Evolutionary conservation across 441 rosid species (phyloP).

Genomic region (Adansonia rubrostipa): DNA sequence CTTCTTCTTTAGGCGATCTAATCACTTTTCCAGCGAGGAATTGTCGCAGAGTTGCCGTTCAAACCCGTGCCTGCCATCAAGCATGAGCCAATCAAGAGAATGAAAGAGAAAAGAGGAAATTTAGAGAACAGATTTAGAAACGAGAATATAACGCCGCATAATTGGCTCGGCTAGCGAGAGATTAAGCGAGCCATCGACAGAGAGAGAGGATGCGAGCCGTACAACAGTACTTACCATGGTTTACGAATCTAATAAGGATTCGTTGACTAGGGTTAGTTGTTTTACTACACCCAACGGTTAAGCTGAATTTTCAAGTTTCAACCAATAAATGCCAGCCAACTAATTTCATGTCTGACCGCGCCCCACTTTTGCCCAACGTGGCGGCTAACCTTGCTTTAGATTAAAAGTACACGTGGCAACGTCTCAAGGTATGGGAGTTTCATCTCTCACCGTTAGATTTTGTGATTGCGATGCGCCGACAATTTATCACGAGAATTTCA

Average conservation of each 20-base stretch:
- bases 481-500: constrained; percentile 46
- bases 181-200: background rate
- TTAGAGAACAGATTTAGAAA: constrained; percentile 4
- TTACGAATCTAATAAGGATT: background rate
- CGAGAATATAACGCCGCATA: constrained; percentile 19
- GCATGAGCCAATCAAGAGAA: background rate
- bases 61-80: constrained; percentile 23
- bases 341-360: constrained; percentile 19
- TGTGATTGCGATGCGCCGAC: constrained; percentile 51
- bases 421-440: background rate
- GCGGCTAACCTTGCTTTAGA: constrained; percentile 19
- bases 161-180: background rate
- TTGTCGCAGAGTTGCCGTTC: constrained; percentile 16
- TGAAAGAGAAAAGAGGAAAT: background rate
- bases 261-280: constrained; percentile 19
- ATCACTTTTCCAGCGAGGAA: constrained; percentile 20
- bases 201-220: constrained; percentile 25
- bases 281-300: constrained; percentile 15
- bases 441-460: constrained; percentile 22
- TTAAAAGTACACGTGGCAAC: constrained; percentile 2
- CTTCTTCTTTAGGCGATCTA: constrained; percentile 15
- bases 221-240: constrained; percentile 31
- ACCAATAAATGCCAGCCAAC: constrained; percentile 48
- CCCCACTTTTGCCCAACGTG: constrained; percentile 36
- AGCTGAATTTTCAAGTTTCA: background rate